These are phyloP conservation scores for Pyrus hybrid DNA, from an alignment of 331 rosid genomes.

Conservation along the genomic window DNA sequence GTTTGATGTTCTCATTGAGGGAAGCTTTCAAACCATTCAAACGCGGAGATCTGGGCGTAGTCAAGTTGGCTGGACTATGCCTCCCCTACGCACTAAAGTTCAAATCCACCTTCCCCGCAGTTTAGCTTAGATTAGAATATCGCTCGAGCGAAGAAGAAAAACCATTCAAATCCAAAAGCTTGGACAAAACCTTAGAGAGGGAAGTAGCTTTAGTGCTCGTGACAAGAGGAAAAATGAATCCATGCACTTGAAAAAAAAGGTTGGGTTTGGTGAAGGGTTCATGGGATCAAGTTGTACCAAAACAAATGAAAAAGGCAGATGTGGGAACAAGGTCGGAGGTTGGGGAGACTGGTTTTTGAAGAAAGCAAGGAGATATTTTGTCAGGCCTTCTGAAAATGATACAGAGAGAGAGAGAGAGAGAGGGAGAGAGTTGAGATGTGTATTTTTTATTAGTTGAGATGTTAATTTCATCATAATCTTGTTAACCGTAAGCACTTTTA, in stretches of 20 bases:
- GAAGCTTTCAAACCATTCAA: not conserved
- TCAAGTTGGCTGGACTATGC: no score
- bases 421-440: not conserved
- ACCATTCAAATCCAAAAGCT: not conserved
- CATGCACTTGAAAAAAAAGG: not conserved
- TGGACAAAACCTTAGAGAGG: no score
- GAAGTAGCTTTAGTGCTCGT: not conserved
- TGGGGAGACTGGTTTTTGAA: slow-evolving; percentile 31
- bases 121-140: no score
- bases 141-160: not conserved
- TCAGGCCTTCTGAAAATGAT: not conserved
- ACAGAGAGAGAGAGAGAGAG: not conserved
- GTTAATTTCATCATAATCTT: not conserved
- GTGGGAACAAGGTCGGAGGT: not conserved
- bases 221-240: not conserved
- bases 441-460: not conserved
- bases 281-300: not conserved
- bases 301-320: not conserved
- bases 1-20: slow-evolving; percentile 43
- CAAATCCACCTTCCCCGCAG: no score
- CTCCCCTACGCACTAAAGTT: no score
- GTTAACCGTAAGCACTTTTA: no score
- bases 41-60: no score
- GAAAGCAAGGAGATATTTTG: slow-evolving; percentile 21
- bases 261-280: not conserved